These are phyloP conservation scores for Inonotus hispidus DNA, from an alignment of 1,284 basidiomycete genomes.

Conservation along the genomic window DNA sequence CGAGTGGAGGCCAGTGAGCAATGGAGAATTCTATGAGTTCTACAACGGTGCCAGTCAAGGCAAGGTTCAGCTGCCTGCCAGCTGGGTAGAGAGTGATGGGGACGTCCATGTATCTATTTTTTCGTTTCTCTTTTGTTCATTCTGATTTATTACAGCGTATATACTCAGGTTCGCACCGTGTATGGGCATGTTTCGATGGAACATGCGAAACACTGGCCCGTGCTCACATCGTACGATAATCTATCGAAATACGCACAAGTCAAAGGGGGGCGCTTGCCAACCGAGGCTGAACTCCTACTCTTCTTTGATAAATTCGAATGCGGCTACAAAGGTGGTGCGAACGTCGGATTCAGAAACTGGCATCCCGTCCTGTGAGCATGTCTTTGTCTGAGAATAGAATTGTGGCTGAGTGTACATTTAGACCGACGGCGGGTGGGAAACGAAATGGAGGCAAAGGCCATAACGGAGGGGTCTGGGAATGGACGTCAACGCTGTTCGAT, in stretches of 20 bases:
- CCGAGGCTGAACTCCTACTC: slow-evolving; percentile 79
- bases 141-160: neutral
- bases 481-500: slow-evolving; percentile 82
- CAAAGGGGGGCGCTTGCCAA: slow-evolving; percentile 88
- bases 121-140: neutral
- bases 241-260: slow-evolving; percentile 75
- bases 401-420: slow-evolving; percentile 25
- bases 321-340: slow-evolving; percentile 70
- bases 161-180: slow-evolving; percentile 67
- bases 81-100: slow-evolving; percentile 56
- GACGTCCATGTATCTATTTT: slow-evolving; percentile 39
- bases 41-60: slow-evolving; percentile 37
- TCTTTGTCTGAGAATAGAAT: neutral
- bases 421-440: slow-evolving; percentile 55
- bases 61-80: slow-evolving; percentile 51
- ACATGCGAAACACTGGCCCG: slow-evolving; percentile 80
- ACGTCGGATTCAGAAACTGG: slow-evolving; percentile 90
- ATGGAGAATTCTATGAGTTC: slow-evolving; percentile 69
- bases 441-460: slow-evolving; percentile 50
- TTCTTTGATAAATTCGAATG: slow-evolving; percentile 70
- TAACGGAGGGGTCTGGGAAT: slow-evolving; percentile 99
- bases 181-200: slow-evolving; percentile 82
- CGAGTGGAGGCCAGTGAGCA: slow-evolving; percentile 82
- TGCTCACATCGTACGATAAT: slow-evolving; percentile 77
- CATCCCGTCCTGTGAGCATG: slow-evolving; percentile 82